phyloP scores from a whole-genome alignment of 106 monocot species.

The Chionographis japonica region DNA sequence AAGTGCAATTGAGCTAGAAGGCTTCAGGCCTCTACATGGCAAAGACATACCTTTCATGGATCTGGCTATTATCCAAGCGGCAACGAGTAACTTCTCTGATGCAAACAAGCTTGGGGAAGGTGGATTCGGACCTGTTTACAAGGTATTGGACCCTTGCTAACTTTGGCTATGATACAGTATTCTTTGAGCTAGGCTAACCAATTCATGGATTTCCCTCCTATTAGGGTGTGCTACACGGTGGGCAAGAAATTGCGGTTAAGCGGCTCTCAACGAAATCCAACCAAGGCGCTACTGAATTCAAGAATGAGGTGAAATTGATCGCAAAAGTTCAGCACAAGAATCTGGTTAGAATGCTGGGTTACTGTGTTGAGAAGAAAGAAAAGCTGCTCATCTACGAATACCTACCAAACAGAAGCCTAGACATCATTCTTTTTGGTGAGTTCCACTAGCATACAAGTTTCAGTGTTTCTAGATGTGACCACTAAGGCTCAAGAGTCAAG shows the following conservation, averaged over 20 bases:
- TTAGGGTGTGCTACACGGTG: constrained; percentile 27
- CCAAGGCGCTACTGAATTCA: constrained; percentile 34
- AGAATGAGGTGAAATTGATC: constrained; percentile 37
- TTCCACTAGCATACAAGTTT: background rate
- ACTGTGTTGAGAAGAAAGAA: constrained; percentile 7
- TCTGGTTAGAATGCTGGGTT: constrained; percentile 43
- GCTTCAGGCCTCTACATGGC: constrained; percentile 1
- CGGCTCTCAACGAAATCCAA: constrained; percentile 25
- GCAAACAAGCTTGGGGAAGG: constrained; percentile 46
- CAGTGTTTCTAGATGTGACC: too few species aligned
- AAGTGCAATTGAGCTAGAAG: constrained; percentile 19
- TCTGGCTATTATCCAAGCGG: constrained; percentile 13
- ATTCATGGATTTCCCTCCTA: background rate
- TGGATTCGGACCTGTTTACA: constrained; percentile 30
- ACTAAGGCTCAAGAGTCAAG: too few species aligned
- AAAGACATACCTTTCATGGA: constrained; percentile 27
- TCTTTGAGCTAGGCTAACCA: too few species aligned
- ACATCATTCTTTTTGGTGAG: constrained; percentile 47
- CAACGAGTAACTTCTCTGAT: constrained; percentile 28
- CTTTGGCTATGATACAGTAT: too few species aligned
- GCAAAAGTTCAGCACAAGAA: constrained; percentile 44
- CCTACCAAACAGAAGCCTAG: constrained; percentile 40
- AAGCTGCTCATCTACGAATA: constrained; percentile 38
- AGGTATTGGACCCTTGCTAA: constrained; percentile 4
- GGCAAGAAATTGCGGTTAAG: constrained; percentile 38